These are phyloP conservation scores for Vitis cinerea DNA, from an alignment of 164 flowering plant genomes.

Conservation along the genomic window DNA sequence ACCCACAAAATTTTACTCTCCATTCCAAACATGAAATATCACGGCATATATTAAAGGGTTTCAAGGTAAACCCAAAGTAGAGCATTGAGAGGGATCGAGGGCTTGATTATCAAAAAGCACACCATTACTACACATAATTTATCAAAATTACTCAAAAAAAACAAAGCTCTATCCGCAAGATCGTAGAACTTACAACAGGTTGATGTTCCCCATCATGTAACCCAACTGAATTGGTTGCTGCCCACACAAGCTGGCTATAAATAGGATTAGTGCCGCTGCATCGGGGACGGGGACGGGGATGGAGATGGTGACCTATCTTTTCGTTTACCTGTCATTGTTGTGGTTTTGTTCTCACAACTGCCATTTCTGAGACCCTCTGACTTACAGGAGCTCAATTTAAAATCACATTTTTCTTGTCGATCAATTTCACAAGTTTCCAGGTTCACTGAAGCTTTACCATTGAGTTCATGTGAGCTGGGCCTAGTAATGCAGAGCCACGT, in stretches of 20 bases:
- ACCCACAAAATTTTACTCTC: no score
- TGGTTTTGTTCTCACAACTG: not conserved
- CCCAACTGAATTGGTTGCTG: not conserved
- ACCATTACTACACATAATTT: no score
- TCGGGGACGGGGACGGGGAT: not conserved
- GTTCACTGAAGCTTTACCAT: slow-evolving; percentile 5
- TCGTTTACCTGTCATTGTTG: slow-evolving; percentile 32
- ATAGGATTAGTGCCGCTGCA: no score
- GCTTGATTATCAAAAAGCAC: no score
- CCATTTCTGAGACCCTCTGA: not conserved
- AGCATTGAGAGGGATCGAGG: no score
- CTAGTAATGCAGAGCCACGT: slow-evolving; percentile 73
- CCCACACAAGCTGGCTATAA: not conserved
- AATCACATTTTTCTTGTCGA: not conserved
- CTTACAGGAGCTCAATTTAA: not conserved
- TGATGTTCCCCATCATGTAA: not conserved
- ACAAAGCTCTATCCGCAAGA: no score
- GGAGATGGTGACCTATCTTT: slow-evolving; percentile 35
- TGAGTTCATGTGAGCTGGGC: slow-evolving; percentile 15
- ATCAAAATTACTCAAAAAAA: no score
- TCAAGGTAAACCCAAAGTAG: no score
- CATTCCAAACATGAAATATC: no score
- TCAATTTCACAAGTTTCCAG: slow-evolving; percentile 4
- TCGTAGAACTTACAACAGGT: not conserved
- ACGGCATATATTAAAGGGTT: no score